Evolutionary conservation across 805 yeast species (phyloP).

Genomic region (Metschnikowia proteae): DNA sequence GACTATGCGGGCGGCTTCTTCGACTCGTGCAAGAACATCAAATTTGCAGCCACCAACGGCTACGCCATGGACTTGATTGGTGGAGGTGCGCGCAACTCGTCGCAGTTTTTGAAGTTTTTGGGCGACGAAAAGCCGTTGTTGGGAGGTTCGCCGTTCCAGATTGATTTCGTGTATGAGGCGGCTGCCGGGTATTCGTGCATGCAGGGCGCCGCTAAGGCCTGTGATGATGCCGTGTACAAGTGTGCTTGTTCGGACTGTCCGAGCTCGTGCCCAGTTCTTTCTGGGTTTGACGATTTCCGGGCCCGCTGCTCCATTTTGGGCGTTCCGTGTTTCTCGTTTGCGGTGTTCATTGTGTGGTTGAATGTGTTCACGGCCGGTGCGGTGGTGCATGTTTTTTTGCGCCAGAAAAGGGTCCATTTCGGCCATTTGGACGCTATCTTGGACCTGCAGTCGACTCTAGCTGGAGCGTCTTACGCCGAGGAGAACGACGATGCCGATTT

Average conservation of each 20-base stretch:
- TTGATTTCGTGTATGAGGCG: constrained; percentile 58
- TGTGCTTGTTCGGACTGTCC: constrained; percentile 94
- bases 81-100: constrained; percentile 85
- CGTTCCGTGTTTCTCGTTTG: constrained; percentile 71
- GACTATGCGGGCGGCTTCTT: constrained; percentile 61
- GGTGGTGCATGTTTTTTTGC: constrained; percentile 32
- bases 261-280: constrained; percentile 68
- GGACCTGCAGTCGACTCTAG: background rate
- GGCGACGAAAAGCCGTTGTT: constrained; percentile 93
- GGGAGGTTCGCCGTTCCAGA: constrained; percentile 96
- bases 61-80: constrained; percentile 96
- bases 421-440: constrained; percentile 5
- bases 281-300: constrained; percentile 36
- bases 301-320: constrained; percentile 53
- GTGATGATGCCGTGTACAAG: constrained; percentile 62
- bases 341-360: constrained; percentile 50
- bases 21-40: constrained; percentile 84
- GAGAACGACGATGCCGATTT: background rate
- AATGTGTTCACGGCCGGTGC: constrained; percentile 39
- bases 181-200: constrained; percentile 20
- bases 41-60: constrained; percentile 92
- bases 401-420: constrained; percentile 11
- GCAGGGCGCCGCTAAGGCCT: constrained; percentile 38
- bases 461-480: background rate
- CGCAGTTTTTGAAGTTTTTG: constrained; percentile 74